These are phyloP conservation scores for Papiliotrema laurentii DNA, from an alignment of 1,284 basidiomycete genomes.

Conservation along the genomic window DNA sequence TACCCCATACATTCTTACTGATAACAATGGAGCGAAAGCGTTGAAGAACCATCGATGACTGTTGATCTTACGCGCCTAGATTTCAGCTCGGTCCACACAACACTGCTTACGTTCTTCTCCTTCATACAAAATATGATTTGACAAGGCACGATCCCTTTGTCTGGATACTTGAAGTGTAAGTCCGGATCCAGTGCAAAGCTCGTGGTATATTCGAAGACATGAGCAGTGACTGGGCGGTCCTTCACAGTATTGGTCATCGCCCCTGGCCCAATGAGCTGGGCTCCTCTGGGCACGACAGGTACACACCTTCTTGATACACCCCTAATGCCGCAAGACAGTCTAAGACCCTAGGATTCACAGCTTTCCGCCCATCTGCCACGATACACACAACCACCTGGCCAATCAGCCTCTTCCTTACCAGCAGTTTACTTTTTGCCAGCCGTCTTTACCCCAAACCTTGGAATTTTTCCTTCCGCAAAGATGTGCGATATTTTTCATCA, in stretches of 20 bases:
- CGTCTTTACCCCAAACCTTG: constrained; percentile 90
- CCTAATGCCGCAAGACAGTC: constrained; percentile 65
- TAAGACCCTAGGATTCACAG: constrained; percentile 86
- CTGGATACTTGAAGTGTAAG: constrained; percentile 87
- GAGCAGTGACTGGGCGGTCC: constrained; percentile 81
- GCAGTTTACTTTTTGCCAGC: constrained; percentile 82
- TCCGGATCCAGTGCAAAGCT: constrained; percentile 84
- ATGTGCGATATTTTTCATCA: constrained; percentile 87
- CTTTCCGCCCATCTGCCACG: constrained; percentile 88
- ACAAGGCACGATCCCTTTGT: constrained; percentile 85
- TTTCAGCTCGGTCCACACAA: neutral
- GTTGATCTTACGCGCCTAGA: constrained; percentile 87
- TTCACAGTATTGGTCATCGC: constrained; percentile 90
- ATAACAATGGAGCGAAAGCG: constrained; percentile 58
- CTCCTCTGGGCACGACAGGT: neutral
- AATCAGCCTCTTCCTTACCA: constrained; percentile 3
- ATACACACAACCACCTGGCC: constrained; percentile 86
- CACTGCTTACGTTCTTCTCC: constrained; percentile 92
- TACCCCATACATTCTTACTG: constrained; percentile 13
- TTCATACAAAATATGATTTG: constrained; percentile 72
- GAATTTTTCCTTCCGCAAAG: constrained; percentile 90
- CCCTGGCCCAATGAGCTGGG: constrained; percentile 31
- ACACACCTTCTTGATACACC: constrained; percentile 54
- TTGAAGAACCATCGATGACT: constrained; percentile 96
- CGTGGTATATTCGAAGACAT: constrained; percentile 87